Conservation (phyloP, 495 filamentous ascomycete species). For the Polyplosphaeria fusca region DNA sequence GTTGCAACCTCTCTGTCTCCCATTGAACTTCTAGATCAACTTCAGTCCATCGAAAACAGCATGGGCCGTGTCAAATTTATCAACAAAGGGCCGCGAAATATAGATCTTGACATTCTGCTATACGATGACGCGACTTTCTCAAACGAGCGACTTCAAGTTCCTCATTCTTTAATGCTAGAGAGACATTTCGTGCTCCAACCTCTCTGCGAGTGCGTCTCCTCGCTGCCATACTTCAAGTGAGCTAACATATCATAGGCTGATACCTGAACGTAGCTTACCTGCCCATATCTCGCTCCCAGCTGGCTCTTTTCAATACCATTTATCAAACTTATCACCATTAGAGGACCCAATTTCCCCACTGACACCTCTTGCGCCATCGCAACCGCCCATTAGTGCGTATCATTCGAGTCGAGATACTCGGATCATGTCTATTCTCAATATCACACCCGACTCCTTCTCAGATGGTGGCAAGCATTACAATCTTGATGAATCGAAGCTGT, state of each 20-base stretch:
- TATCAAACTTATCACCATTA: conserved; percentile 58
- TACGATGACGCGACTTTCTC: conserved; percentile 68
- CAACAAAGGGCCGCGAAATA: conserved; percentile 89
- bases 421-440: conserved; percentile 91
- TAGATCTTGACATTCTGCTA: conserved; percentile 90
- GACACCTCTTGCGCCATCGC: conserved; percentile 60
- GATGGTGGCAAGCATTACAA: conserved; percentile 69
- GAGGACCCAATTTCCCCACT: conserved; percentile 60
- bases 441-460: conserved; percentile 96
- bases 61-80: conserved; percentile 80
- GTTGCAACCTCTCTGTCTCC: conserved; percentile 77
- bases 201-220: conserved; percentile 68
- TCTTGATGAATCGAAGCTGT: conserved; percentile 42
- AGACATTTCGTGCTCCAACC: conserved; percentile 91
- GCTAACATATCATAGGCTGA: conserved; percentile 28
- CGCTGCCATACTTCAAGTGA: no score
- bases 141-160: conserved; percentile 72
- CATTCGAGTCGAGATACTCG: conserved; percentile 64
- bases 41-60: conserved; percentile 76
- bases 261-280: conserved; percentile 29
- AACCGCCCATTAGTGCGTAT: conserved; percentile 61
- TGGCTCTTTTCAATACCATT: conserved; percentile 49
- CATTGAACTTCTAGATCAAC: conserved; percentile 66
- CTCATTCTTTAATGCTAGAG: conserved; percentile 82
- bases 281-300: not conserved